phyloP scores from a whole-genome alignment of 352 stramenopile species.

The Pythium brachiatum region DNA sequence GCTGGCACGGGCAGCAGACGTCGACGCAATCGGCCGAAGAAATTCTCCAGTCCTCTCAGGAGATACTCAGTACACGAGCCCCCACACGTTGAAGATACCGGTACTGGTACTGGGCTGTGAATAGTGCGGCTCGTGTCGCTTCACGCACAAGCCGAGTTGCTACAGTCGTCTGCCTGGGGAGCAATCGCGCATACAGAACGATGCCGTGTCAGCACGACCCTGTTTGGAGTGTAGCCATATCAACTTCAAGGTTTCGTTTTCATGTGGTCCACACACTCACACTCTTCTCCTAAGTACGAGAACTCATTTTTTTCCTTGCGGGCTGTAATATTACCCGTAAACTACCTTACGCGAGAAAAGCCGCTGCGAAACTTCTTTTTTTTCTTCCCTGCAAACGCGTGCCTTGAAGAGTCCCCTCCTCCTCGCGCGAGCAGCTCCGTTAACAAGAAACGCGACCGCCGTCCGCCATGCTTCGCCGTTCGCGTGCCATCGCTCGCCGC shows the following conservation, averaged over 20 bases:
- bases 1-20: neutral
- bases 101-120: no score
- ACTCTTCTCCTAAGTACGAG: neutral
- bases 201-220: no score
- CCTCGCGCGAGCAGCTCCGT: neutral
- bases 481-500: conserved; percentile 6
- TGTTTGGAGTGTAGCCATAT: neutral
- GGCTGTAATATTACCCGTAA: neutral
- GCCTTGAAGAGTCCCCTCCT: conserved; percentile 7
- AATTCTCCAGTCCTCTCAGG: no score
- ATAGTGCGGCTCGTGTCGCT: no score
- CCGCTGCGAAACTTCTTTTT: neutral
- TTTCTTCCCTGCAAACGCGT: neutral
- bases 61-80: no score
- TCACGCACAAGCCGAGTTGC: no score
- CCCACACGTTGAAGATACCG: no score
- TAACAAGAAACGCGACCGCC: neutral
- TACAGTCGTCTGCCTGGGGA: no score
- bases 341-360: neutral
- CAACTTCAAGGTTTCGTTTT: neutral
- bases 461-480: conserved; percentile 19
- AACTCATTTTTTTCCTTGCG: no score
- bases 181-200: no score
- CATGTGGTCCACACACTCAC: neutral
- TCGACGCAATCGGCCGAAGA: neutral